Percentiles rank a stretch among this genome's conserved stretches.
Conservation (phyloP, 495 filamentous ascomycete genomes). For the Hypoxylon subgilvum region DNA sequence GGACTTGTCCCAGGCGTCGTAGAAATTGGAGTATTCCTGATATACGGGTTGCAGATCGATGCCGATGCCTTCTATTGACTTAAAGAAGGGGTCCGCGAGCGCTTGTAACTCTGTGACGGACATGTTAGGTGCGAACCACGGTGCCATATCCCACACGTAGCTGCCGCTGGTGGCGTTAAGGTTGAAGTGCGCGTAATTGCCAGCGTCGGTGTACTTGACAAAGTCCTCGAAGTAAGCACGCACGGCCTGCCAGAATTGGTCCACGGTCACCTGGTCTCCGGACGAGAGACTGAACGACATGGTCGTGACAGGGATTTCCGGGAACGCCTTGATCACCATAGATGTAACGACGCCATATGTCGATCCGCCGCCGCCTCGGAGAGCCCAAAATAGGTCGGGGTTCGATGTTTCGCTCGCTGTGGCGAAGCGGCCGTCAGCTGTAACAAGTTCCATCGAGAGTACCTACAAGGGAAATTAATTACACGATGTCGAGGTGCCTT, state of each 20-base stretch:
- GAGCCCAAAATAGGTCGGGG: slow-evolving; percentile 70
- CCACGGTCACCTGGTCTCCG: slow-evolving; percentile 37
- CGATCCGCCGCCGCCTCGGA: slow-evolving; percentile 64
- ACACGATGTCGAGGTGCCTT: background rate
- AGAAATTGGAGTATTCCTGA: slow-evolving; percentile 57
- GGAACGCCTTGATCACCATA: slow-evolving; percentile 54
- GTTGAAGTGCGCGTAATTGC: slow-evolving; percentile 63
- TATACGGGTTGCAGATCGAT: slow-evolving; percentile 52
- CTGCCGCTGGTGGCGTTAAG: slow-evolving; percentile 39
- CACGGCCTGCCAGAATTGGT: slow-evolving; percentile 60
- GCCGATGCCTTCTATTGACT: slow-evolving; percentile 43
- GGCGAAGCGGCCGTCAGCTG: slow-evolving; percentile 61
- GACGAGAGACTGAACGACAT: slow-evolving; percentile 45
- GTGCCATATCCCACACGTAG: slow-evolving; percentile 52
- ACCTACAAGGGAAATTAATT: slow-evolving; percentile 36
- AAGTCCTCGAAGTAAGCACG: slow-evolving; percentile 55
- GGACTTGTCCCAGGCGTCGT: slow-evolving; percentile 52
- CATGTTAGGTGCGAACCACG: slow-evolving; percentile 60
- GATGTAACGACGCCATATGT: slow-evolving; percentile 67
- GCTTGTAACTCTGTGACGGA: slow-evolving; percentile 51
- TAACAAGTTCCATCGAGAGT: slow-evolving; percentile 62
- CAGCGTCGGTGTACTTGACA: slow-evolving; percentile 54
- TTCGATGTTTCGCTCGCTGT: slow-evolving; percentile 58
- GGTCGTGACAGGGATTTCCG: slow-evolving; percentile 48
- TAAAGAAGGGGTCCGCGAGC: slow-evolving; percentile 56